Percentiles rank a stretch among this genome's conserved stretches.
phyloP scores from a whole-genome alignment of 805 yeast genomes.

The Yamadazyma takamatsuzukensis region DNA sequence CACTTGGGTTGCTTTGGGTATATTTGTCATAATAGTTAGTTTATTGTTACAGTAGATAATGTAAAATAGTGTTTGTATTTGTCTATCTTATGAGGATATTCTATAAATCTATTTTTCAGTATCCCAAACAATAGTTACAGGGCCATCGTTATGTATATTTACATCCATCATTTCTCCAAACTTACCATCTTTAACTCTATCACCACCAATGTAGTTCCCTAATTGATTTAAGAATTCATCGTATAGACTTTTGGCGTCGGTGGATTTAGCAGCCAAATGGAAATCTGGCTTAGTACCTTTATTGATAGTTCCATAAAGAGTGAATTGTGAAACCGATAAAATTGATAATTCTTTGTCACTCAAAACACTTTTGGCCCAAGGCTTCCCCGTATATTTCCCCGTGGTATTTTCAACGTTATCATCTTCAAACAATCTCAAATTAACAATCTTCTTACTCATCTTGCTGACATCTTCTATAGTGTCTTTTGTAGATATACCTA shows the following conservation, averaged over 20 bases:
- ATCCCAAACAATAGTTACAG: slow-evolving; percentile 83
- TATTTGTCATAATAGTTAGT: slow-evolving; percentile 4
- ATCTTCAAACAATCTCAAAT: slow-evolving; percentile 72
- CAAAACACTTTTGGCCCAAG: slow-evolving; percentile 69
- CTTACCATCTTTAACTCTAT: slow-evolving; percentile 75
- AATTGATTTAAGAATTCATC: slow-evolving; percentile 49
- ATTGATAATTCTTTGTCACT: slow-evolving; percentile 69
- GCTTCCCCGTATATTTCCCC: slow-evolving; percentile 48
- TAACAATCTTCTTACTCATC: slow-evolving; percentile 62
- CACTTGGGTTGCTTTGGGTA: slow-evolving; percentile 14
- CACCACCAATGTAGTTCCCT: slow-evolving; percentile 45
- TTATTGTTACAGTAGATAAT: too few relatives aligned
- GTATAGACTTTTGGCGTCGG: slow-evolving; percentile 47
- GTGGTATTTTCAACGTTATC: slow-evolving; percentile 38
- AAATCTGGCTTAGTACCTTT: slow-evolving; percentile 96
- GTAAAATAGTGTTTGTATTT: too few relatives aligned
- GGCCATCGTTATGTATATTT: slow-evolving; percentile 83
- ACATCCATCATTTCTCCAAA: slow-evolving; percentile 99
- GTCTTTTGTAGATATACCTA: slow-evolving; percentile 81
- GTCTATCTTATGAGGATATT: too few relatives aligned
- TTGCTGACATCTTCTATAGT: slow-evolving; percentile 68
- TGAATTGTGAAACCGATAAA: slow-evolving; percentile 88
- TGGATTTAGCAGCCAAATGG: slow-evolving; percentile 86
- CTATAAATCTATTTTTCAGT: slow-evolving; percentile 39
- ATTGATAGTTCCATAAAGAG: slow-evolving; percentile 76